A percentile compares a stretch with the other conserved stretches of the same genome.
Conservation (phyloP, 495 filamentous ascomycete genomes). For the Neurospora sp. region DNA sequence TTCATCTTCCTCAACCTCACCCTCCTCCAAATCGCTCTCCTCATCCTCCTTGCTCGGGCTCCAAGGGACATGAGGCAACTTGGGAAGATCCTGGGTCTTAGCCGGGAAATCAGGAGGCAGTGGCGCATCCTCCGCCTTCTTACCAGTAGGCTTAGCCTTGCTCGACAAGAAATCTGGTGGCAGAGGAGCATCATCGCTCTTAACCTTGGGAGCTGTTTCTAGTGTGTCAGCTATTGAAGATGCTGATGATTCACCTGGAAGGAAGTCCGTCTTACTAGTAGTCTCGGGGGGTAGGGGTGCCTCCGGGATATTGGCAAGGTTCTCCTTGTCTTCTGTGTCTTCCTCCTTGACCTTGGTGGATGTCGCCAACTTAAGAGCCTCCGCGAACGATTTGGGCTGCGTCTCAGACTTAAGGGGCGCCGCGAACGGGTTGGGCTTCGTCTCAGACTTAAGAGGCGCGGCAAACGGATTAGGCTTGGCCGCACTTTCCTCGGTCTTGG, state of each 20-base stretch:
- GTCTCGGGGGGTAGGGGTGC: conserved; percentile 67
- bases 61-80: conserved; percentile 15
- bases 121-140: conserved; percentile 9
- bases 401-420: background rate
- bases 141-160: conserved; percentile 7
- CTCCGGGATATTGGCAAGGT: conserved; percentile 30
- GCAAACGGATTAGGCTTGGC: background rate
- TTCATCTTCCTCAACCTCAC: conserved; percentile 19
- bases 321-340: conserved; percentile 18
- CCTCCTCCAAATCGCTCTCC: conserved; percentile 14
- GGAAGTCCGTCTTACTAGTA: conserved; percentile 57
- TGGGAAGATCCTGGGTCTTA: conserved; percentile 6
- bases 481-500: conserved; percentile 16
- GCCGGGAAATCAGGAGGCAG: conserved; percentile 13
- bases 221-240: conserved; percentile 43
- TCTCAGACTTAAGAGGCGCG: background rate
- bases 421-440: background rate
- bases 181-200: conserved; percentile 21
- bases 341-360: conserved; percentile 30
- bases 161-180: conserved; percentile 6
- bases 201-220: conserved; percentile 23
- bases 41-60: conserved; percentile 13
- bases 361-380: background rate
- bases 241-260: conserved; percentile 55
- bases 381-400: background rate